Evolutionary conservation across 75 land plant species (phyloP).

Genomic region (Cupressus sempervirens): DNA sequence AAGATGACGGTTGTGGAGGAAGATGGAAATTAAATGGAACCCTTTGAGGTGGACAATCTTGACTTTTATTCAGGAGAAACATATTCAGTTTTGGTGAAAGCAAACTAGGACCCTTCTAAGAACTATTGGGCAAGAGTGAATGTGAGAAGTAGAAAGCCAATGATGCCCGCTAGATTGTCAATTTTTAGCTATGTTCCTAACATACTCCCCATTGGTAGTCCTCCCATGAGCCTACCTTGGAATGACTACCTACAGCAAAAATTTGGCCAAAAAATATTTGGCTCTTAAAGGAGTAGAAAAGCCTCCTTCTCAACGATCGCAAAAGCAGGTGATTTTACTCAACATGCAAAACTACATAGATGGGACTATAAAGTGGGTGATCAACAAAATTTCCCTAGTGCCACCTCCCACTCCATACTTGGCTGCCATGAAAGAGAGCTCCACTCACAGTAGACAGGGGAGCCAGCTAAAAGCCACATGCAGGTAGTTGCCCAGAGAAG

Average conservation of each 20-base stretch:
- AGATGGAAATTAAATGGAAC: conserved; percentile 77
- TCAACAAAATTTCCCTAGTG: conserved; percentile 73
- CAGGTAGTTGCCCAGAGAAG: too few species aligned
- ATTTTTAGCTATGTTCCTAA: conserved; percentile 58
- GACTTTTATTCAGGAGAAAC: conserved; percentile 88
- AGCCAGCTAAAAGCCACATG: too few species aligned
- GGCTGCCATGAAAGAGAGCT: conserved; percentile 62
- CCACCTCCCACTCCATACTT: conserved; percentile 68
- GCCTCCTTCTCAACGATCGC: conserved; percentile 29
- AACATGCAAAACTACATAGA: conserved; percentile 76
- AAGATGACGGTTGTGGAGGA: conserved; percentile 83
- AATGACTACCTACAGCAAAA: conserved; percentile 59
- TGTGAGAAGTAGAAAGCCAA: conserved; percentile 68
- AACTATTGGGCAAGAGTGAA: conserved; percentile 73
- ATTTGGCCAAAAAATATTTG: conserved; percentile 29
- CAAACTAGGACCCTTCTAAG: conserved; percentile 46
- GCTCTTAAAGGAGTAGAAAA: conserved; percentile 23
- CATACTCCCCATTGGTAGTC: conserved; percentile 29
- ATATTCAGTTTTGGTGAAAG: conserved; percentile 72
- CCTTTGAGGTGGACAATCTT: conserved; percentile 47
- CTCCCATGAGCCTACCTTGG: conserved; percentile 69
- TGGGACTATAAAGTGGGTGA: conserved; percentile 75
- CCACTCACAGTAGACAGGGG: too few species aligned
- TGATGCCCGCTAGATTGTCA: conserved; percentile 52
- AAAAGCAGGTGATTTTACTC: conserved; percentile 51